Base-by-base conservation (phyloP, 2,329 filamentous ascomycete genomes). In the Raffaelea arxii region DNA sequence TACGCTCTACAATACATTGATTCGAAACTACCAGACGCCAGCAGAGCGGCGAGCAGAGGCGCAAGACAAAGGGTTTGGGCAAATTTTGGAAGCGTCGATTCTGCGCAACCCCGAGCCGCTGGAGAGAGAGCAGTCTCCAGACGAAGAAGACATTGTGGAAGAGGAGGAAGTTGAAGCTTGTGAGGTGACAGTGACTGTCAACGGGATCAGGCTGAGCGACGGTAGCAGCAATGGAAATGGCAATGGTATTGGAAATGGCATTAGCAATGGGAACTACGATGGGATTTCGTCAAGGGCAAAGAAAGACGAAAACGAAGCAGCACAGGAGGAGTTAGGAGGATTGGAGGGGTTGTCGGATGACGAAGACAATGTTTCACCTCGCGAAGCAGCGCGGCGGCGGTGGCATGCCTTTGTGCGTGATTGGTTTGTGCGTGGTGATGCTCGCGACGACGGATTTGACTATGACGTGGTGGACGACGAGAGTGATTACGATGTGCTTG, bases 1-100 rank as follows among this genome's bases (percentile, higher is more conserved):
- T 1, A 68, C 91, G 9, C 75, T 94, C 25, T 94, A 94, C 68
- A 86, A 94, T 62, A 76, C 78, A 45, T 72, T 94, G 22, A 77
- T 95, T 50, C 80, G 86, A 44, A 79, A 78, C 44, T 90, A 89
- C 61, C 86, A 90, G 53, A 82, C 81, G 1, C 67, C 81, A 3
- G 69, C 73, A 4, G 87, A 94, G 65, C 78, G 86, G 45, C 80
- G 88, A 59, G 74, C 74, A 6, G 86, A 91, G 55, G 84, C 82
- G 9, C 78, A 78, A 38, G 67, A 70, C 9, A 88, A 88, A 59
- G 88, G 88, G 11, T 92, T 88, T 61, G 84, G 84, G 1, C 84
- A 85, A 22, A 75, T 84, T 12, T 74, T 94, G 5, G 84, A 94
- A 59, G 80, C 86, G 1, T 86, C 90, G 53, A 68, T 94, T 6